A percentile compares a stretch with the other conserved stretches of the same genome.
These are phyloP conservation scores for Chalara sp. DNA, from an alignment of 2,329 filamentous ascomycete genomes.

Conservation along the genomic window DNA sequence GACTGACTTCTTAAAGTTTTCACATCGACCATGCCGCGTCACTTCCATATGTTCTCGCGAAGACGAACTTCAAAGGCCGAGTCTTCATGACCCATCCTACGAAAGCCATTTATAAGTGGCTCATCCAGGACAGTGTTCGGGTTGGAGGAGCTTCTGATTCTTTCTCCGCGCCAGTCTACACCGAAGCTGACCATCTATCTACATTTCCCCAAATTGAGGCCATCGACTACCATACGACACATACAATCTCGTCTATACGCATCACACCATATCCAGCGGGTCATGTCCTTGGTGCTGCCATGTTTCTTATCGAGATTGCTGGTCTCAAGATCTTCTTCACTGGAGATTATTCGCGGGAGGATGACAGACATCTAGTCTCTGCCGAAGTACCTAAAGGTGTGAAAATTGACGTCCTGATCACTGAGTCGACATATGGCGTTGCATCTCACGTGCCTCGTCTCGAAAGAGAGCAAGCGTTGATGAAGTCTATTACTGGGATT, in stretches of 20 bases:
- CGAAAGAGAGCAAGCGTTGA: slow-evolving; percentile 86
- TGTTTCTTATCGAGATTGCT: slow-evolving; percentile 97
- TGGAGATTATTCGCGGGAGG: slow-evolving; percentile 92
- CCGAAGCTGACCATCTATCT: slow-evolving; percentile 88
- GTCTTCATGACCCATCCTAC: slow-evolving; percentile 99
- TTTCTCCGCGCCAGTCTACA: slow-evolving; percentile 73
- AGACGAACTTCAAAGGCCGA: slow-evolving; percentile 93
- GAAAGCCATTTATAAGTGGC: slow-evolving; percentile 99
- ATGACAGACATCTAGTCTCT: slow-evolving; percentile 91
- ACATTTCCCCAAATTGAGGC: slow-evolving; percentile 94
- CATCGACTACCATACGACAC: slow-evolving; percentile 96
- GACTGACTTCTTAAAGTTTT: slow-evolving; percentile 58
- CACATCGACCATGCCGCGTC: slow-evolving; percentile 98
- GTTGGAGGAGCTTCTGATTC: slow-evolving; percentile 57
- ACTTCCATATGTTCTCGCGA: slow-evolving; percentile 93
- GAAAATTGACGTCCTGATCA: slow-evolving; percentile 94
- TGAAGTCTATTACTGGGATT: slow-evolving; percentile 90
- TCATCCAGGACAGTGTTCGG: slow-evolving; percentile 93
- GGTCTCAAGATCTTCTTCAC: slow-evolving; percentile 97
- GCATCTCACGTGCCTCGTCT: slow-evolving; percentile 86
- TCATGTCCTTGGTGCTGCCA: slow-evolving; percentile 95
- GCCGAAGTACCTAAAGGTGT: slow-evolving; percentile 83
- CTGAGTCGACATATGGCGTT: slow-evolving; percentile 94
- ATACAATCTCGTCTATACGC: slow-evolving; percentile 91
- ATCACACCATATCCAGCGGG: slow-evolving; percentile 96